Base-by-base conservation (phyloP, 2,329 filamentous ascomycete genomes). In the Ophiostoma triangulosporum region DNA sequence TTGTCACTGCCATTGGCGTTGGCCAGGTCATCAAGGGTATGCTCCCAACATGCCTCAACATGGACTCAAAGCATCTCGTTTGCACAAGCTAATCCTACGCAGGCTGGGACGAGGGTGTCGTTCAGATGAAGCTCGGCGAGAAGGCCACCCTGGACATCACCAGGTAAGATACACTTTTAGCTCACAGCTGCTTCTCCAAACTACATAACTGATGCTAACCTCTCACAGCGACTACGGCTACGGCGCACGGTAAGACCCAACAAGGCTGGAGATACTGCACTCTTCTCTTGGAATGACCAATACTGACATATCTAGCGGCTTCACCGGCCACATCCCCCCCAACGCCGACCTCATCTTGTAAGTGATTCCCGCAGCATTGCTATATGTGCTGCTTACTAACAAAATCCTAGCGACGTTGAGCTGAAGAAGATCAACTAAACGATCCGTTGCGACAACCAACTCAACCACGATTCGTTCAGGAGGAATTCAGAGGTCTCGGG, bases 51-150 rank as follows among this genome's bases (percentile, higher is more conserved):
- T n/a, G n/a, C n/a, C n/a, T n/a, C n/a, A n/a, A n/a, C n/a, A n/a
- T n/a, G n/a, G n/a, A n/a, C n/a, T n/a, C n/a, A n/a, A n/a, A n/a
- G n/a, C n/a, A n/a, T n/a, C 3, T 36, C 3, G 3, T 7, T 29
- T 20, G n/a, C 6, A 17, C 15, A 6, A 3, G 43, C 29, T 26
- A 27, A 38, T 20, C 12, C 17, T 15, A 27, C 27, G 40, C 60
- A 89, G 86, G 81, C 61, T 94, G 80, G 88, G 89, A 88, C 64
- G 83, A 95, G 70, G 90, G 85, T 60, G 89, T 97, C 52, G 71
- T 74, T 50, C 74, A 80, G 65, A 96, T 98, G 91, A 83, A 84
- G 66, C 74, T 95, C 56, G 90, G 91, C 66, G 91, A 97, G 78
- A 91, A 87, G 74, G 83, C 88, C 52, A 86, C 80, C 51, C 76